Conservation (phyloP, 2,329 filamentous ascomycete genomes). For the Thermothelomyces thermophilus region DNA sequence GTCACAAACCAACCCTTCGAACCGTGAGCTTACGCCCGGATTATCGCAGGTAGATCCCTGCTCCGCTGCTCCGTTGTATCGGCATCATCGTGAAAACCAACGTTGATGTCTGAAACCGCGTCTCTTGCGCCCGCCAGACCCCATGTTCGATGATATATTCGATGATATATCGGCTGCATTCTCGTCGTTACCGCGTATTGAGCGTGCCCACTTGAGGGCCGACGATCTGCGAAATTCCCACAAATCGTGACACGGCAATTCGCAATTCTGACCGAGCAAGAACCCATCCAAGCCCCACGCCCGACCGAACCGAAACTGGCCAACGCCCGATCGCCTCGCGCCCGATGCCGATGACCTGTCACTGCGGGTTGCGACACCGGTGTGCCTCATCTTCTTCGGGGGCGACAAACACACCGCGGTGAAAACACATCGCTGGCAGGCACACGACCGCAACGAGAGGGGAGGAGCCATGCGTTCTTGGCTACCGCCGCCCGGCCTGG, state of each 20-base stretch:
- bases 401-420: slow-evolving; percentile 10
- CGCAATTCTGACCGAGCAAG: no score
- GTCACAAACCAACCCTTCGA: background rate
- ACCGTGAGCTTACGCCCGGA: background rate
- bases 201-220: no score
- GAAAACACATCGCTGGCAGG: background rate
- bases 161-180: no score
- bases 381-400: slow-evolving; percentile 12
- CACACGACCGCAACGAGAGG: background rate
- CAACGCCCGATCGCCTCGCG: background rate
- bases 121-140: no score
- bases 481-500: background rate
- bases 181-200: no score
- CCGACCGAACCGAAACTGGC: background rate
- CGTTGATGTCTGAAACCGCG: no score
- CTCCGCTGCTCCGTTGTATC: no score
- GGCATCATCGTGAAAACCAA: no score
- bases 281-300: background rate
- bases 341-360: slow-evolving; percentile 12
- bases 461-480: slow-evolving; percentile 12
- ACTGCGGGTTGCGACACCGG: slow-evolving; percentile 7
- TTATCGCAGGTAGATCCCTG: no score
- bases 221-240: no score
- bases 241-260: no score
- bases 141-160: no score